Evolutionary conservation across 2,329 filamentous ascomycete species (phyloP), one percentile per base, ranked within the genome.

Genomic region (Boeremia exigua): DNA sequence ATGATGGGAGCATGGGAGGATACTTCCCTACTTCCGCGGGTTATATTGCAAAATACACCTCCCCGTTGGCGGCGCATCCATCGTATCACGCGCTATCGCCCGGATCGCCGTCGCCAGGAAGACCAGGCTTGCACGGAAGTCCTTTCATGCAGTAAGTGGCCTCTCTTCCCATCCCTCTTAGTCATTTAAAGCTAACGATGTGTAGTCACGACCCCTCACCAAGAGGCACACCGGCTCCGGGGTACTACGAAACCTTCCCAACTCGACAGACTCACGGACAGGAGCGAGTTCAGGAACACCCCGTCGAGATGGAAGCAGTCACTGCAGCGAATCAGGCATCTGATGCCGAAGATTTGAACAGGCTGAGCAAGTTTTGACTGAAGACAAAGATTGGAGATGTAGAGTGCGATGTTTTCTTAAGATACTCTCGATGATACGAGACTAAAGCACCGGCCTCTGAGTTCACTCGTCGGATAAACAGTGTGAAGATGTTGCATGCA

Each of bases 281-380:
- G 10, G 39, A 38, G 5, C 50, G 38, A 1, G 25, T 45, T 4
- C 38, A 44, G 8, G 51, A 48, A 34, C 33, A 46, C 6, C n/a
- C 53, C 10, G 53, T 42, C 1, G 53, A 55, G 36, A 55, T 55
- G 53, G 53, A 50, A 15, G 47, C 46, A 25, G 42, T 55, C 15
- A 47, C 53, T 6, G 40, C 46, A 1, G 23, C 36, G 2, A 15
- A 10, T 4, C 34, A 43, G 17, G n/a, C 29, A 7, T 28, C 19
- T 4, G 52, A 45, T 6, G 8, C 27, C 0, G 10, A 14, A 5
- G 19, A 50, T 19, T 1, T 15, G 9, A 17, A 37, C 10, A 40
- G 46, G 25, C 14, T 23, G n/a, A 50, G 40, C 38, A 55, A 55
- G 36, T 27, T 36, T 29, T 55, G 47, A 55, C n/a, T 25, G 0